Conservation (phyloP, 1,139 yeast genomes). For the Kurtzmaniella quercitrusa region DNA sequence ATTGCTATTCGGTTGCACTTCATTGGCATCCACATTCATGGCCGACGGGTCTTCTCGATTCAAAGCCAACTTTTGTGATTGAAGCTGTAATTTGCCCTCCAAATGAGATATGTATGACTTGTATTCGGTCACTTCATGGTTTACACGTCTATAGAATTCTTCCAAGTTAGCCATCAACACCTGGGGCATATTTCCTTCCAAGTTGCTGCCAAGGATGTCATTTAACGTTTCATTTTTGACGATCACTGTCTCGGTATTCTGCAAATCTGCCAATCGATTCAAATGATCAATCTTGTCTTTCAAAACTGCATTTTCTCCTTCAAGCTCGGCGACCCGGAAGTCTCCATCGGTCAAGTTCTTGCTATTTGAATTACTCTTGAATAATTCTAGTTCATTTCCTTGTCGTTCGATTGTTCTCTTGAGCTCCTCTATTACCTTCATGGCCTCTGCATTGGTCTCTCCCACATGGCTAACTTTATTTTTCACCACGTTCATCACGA, state of each 20-base stretch:
- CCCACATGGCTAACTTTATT: constrained; percentile 28
- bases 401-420: constrained; percentile 42
- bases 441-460: constrained; percentile 36
- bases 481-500: constrained; percentile 62
- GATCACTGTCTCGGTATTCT: constrained; percentile 50
- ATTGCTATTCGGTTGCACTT: background rate
- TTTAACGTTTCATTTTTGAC: constrained; percentile 53
- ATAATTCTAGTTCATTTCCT: constrained; percentile 32
- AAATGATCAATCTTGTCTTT: constrained; percentile 69
- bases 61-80: constrained; percentile 19
- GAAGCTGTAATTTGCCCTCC: constrained; percentile 48
- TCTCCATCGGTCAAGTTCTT: constrained; percentile 8
- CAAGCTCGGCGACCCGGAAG: constrained; percentile 36
- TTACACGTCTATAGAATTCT: constrained; percentile 40
- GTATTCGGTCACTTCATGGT: constrained; percentile 56
- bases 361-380: constrained; percentile 14
- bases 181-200: constrained; percentile 29
- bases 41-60: constrained; percentile 8
- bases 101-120: constrained; percentile 59
- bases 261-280: constrained; percentile 56
- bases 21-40: constrained; percentile 9
- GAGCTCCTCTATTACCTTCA: constrained; percentile 43
- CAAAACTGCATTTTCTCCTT: constrained; percentile 58
- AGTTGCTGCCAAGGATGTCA: constrained; percentile 40
- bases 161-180: constrained; percentile 43